phyloP scores from a whole-genome alignment of 306 rosid species.

The Inga oerstediana region DNA sequence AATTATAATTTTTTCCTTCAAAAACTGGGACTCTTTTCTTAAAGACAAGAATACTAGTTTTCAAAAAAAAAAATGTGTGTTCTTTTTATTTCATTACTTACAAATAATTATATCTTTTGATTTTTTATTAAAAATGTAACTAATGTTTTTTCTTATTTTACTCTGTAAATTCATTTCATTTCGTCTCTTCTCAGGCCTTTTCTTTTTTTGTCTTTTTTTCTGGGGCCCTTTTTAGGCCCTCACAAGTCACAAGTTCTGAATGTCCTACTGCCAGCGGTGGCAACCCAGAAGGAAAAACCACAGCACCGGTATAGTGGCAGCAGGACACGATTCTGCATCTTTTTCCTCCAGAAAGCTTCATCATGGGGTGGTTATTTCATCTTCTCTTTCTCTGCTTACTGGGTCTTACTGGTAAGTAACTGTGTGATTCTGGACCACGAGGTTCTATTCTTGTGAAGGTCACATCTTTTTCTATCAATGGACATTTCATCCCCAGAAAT shows the following conservation, averaged over 20 bases:
- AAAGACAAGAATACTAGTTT: too few species aligned
- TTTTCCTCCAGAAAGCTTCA: conserved; percentile 37
- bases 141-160: not conserved
- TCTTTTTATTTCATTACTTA: too few species aligned
- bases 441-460: conserved; percentile 11
- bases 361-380: conserved; percentile 42
- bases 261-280: not conserved
- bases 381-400: conserved; percentile 41
- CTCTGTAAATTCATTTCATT: not conserved
- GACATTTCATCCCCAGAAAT: not conserved
- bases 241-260: not conserved
- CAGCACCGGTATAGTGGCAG: not conserved
- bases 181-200: not conserved
- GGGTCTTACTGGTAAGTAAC: conserved; percentile 56
- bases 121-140: too few species aligned
- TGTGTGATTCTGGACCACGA: not conserved
- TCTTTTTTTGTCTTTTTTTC: too few species aligned
- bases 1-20: too few species aligned
- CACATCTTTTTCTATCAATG: conserved; percentile 12
- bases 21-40: not conserved
- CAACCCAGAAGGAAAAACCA: not conserved
- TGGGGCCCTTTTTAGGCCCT: not conserved
- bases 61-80: too few species aligned
- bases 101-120: not conserved
- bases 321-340: not conserved